phyloP scores from a whole-genome alignment of 176 grass and related monocot genomes.

The Musa itinerans region DNA sequence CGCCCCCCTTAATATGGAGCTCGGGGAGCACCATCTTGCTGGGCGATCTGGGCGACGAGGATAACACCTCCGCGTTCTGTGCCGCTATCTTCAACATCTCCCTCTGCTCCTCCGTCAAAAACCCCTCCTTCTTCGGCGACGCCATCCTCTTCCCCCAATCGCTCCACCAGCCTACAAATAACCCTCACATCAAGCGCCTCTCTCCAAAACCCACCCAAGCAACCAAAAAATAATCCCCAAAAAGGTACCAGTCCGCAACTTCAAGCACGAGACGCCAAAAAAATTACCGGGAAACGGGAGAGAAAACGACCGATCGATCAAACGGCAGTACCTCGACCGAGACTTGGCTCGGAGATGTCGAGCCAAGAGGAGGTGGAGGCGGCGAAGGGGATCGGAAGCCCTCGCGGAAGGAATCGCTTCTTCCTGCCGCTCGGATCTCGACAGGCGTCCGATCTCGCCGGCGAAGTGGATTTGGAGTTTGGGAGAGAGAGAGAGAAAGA shows the following conservation, averaged over 20 bases:
- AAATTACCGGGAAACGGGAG: background rate
- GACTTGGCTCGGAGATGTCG: background rate
- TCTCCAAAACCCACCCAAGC: background rate
- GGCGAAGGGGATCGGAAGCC: background rate
- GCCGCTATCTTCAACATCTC: slow-evolving; percentile 75
- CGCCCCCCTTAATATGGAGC: slow-evolving; percentile 42
- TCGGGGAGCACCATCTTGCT: slow-evolving; percentile 50
- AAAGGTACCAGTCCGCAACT: too few species aligned
- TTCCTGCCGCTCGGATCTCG: background rate
- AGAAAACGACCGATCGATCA: background rate
- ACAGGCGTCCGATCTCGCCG: background rate
- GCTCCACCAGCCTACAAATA: slow-evolving; percentile 6
- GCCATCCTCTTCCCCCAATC: slow-evolving; percentile 32
- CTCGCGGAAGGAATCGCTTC: background rate
- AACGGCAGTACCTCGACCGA: background rate
- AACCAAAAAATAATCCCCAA: too few species aligned
- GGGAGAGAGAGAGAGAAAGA: background rate
- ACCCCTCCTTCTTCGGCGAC: slow-evolving; percentile 86
- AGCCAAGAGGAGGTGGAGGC: background rate
- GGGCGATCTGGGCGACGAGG: slow-evolving; percentile 55
- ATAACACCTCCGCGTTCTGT: slow-evolving; percentile 77
- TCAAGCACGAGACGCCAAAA: too few species aligned
- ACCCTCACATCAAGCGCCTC: background rate
- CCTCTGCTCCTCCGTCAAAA: slow-evolving; percentile 86
- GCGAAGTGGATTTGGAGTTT: background rate